Percentiles rank a stretch among this genome's conserved stretches.
These are phyloP conservation scores for Petunia axillaris DNA, from an alignment of 257 asterid genomes.

Conservation along the genomic window DNA sequence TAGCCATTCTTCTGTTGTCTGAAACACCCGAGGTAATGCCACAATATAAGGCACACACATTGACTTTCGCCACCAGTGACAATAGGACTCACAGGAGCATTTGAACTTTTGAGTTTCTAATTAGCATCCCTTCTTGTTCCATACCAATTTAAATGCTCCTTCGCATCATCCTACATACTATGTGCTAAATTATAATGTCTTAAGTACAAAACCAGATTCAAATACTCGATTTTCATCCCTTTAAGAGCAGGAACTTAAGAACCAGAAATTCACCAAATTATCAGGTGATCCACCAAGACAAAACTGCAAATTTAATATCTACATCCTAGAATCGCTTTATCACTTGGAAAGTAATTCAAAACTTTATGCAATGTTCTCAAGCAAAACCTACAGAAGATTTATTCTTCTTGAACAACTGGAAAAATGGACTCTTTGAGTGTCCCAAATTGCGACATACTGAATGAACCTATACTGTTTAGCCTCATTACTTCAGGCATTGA, in stretches of 20 bases:
- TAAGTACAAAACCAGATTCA: conserved; percentile 85
- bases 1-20: conserved; percentile 98
- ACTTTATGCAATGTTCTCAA: conserved; percentile 96
- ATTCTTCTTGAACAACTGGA: conserved; percentile 90
- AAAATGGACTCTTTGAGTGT: conserved; percentile 93
- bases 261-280: conserved; percentile 81
- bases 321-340: conserved; percentile 94
- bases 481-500: conserved; percentile 99
- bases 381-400: conserved; percentile 86
- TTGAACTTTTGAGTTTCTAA: conserved; percentile 61
- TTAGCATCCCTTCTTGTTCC: conserved; percentile 76
- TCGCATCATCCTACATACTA: conserved; percentile 92
- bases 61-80: conserved; percentile 98
- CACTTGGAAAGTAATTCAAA: conserved; percentile 90
- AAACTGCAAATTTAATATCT: conserved; percentile 89
- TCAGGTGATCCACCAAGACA: conserved; percentile 99
- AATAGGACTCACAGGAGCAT: conserved; percentile 86
- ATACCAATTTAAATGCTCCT: conserved; percentile 96
- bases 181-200: conserved; percentile 96
- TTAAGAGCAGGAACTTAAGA: conserved; percentile 83
- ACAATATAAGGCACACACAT: conserved; percentile 94
- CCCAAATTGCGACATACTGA: conserved; percentile 92
- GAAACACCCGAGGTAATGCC: conserved; percentile 93
- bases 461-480: conserved; percentile 84
- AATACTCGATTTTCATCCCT: conserved; percentile 58